Evolutionary conservation across 768 basidiomycete genomes (phyloP).

Genomic region (Hydnum rufescens): DNA sequence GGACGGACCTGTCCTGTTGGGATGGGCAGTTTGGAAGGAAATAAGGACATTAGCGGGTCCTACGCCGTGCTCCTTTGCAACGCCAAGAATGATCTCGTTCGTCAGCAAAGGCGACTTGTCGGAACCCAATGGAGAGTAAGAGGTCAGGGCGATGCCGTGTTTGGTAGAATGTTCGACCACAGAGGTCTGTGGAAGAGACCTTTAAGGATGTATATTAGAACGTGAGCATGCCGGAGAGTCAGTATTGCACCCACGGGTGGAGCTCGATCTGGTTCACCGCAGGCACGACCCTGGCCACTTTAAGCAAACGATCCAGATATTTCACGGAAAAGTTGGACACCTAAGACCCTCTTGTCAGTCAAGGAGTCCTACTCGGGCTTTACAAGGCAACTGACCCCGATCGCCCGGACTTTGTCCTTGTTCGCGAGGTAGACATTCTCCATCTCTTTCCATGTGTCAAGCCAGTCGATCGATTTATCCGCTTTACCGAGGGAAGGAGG

Average conservation of each 20-base stretch:
- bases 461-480: constrained; percentile 25
- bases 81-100: constrained; percentile 13
- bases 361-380: constrained; percentile 7
- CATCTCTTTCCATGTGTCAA: constrained; percentile 72
- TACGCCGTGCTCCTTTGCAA: constrained; percentile 14
- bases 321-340: constrained; percentile 67
- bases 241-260: constrained; percentile 36
- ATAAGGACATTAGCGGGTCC: constrained; percentile 13
- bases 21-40: constrained; percentile 5
- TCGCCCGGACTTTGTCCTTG: constrained; percentile 28
- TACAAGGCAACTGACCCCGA: constrained; percentile 16
- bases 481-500: constrained; percentile 9
- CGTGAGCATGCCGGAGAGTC: constrained; percentile 44
- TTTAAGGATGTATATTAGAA: constrained; percentile 31
- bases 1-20: constrained; percentile 3
- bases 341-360: constrained; percentile 15
- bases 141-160: constrained; percentile 49
- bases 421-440: constrained; percentile 41
- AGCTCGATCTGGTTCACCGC: constrained; percentile 67
- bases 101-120: constrained; percentile 13
- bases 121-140: constrained; percentile 46
- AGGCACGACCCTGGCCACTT: constrained; percentile 52
- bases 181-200: constrained; percentile 22
- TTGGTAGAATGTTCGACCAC: constrained; percentile 37
- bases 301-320: constrained; percentile 44